Percentiles rank a stretch among this genome's conserved stretches.
phyloP scores from a whole-genome alignment of 805 yeast genomes.

The Scheffersomyces lignosus region DNA sequence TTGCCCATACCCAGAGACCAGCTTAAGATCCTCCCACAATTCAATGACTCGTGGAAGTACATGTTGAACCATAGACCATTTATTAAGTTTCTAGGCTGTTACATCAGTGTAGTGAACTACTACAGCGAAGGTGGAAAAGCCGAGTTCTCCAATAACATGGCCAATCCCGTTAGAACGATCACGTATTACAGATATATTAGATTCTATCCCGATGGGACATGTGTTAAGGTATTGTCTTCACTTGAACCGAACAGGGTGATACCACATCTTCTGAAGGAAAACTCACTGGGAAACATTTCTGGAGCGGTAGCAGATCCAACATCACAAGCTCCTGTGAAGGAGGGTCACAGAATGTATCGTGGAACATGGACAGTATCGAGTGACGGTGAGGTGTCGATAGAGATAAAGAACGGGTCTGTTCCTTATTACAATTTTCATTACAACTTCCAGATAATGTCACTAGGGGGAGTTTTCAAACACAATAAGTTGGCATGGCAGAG shows the following conservation, averaged over 20 bases:
- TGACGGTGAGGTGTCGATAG: conserved; percentile 51
- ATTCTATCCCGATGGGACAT: conserved; percentile 76
- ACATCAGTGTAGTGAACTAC: conserved; percentile 82
- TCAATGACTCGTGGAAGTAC: conserved; percentile 37
- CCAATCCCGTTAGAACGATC: conserved; percentile 75
- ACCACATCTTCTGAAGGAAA: conserved; percentile 46
- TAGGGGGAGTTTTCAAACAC: conserved; percentile 60
- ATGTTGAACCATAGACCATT: conserved; percentile 72
- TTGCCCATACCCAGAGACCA: conserved; percentile 37
- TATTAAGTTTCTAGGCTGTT: conserved; percentile 77
- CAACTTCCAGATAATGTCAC: conserved; percentile 54
- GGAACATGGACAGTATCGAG: conserved; percentile 62
- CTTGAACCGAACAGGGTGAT: conserved; percentile 72
- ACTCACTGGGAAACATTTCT: conserved; percentile 16
- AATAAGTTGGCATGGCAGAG: conserved; percentile 72
- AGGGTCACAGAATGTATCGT: conserved; percentile 34
- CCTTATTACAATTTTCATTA: conserved; percentile 64
- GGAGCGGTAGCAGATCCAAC: conserved; percentile 18
- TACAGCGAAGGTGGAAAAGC: conserved; percentile 78
- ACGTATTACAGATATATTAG: conserved; percentile 86
- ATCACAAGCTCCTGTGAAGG: conserved; percentile 17
- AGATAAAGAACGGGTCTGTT: conserved; percentile 57
- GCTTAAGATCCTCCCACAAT: conserved; percentile 27
- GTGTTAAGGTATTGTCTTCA: conserved; percentile 66
- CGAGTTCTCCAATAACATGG: conserved; percentile 65